Evolutionary conservation across 2,329 filamentous ascomycete genomes (phyloP).

Genomic region (Pestalotiopsis sp.): DNA sequence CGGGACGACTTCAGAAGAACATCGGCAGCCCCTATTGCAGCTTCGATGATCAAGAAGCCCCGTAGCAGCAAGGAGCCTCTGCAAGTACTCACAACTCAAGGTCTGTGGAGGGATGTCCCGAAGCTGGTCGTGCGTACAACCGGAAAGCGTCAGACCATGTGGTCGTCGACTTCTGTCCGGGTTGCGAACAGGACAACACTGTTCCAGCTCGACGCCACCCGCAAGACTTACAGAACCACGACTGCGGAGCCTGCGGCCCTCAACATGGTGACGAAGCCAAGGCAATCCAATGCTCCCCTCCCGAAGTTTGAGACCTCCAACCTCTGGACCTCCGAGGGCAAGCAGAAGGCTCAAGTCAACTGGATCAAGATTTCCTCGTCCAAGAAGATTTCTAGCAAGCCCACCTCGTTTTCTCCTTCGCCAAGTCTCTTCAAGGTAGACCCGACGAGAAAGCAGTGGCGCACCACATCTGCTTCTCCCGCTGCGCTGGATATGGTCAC

Average conservation of each 20-base stretch:
- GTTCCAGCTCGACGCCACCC: conserved; percentile 34
- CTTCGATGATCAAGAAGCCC: conserved; percentile 20
- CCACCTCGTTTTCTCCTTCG: neutral
- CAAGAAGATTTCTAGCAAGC: neutral
- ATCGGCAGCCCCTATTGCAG: conserved; percentile 21
- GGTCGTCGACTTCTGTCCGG: conserved; percentile 9
- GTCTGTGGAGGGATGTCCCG: conserved; percentile 34
- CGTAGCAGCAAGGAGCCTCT: conserved; percentile 25
- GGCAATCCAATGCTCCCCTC: conserved; percentile 26
- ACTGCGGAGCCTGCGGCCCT: conserved; percentile 36
- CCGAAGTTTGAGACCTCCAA: conserved; percentile 25
- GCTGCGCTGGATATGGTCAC: conserved; percentile 36
- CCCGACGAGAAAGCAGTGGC: conserved; percentile 24
- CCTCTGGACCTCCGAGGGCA: conserved; percentile 23
- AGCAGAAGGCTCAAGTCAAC: conserved; percentile 21
- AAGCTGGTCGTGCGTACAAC: neutral
- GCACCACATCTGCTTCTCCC: conserved; percentile 34
- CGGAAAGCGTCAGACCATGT: conserved; percentile 5
- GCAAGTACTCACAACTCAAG: conserved; percentile 33
- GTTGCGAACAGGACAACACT: conserved; percentile 22
- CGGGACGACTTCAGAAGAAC: conserved; percentile 25
- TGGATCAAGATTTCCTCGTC: conserved; percentile 29
- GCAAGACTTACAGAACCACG: conserved; percentile 35
- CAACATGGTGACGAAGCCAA: conserved; percentile 34
- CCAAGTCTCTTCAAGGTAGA: conserved; percentile 9